These are phyloP conservation scores for Rhynchospora breviuscula DNA, from an alignment of 176 grass and related monocot species.

Conservation along the genomic window DNA sequence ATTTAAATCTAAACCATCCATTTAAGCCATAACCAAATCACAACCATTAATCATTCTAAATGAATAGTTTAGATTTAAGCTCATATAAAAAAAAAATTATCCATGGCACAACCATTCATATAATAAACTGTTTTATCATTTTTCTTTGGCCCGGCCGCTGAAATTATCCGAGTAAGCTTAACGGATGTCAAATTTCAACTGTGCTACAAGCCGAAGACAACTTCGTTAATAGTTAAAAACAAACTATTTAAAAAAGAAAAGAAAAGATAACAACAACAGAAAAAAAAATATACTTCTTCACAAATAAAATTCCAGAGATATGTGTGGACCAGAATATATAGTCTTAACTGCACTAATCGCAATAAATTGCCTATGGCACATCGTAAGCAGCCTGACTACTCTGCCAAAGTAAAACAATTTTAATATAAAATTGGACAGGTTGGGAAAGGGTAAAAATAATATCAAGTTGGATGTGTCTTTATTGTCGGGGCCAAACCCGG, in stretches of 20 bases:
- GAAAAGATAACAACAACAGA: not conserved
- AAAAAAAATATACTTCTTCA: too few relatives aligned
- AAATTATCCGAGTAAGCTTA: too few relatives aligned
- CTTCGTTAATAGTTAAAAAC: not conserved
- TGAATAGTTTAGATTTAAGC: too few relatives aligned
- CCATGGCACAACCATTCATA: too few relatives aligned
- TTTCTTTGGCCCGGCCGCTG: too few relatives aligned
- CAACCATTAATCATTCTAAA: too few relatives aligned
- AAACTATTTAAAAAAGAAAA: not conserved
- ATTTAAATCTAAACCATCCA: too few relatives aligned
- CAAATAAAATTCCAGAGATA: not conserved
- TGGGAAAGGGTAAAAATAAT: not conserved
- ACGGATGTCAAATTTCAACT: too few relatives aligned
- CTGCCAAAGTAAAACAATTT: not conserved
- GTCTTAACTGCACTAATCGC: not conserved
- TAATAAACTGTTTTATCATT: too few relatives aligned
- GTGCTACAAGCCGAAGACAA: too few relatives aligned
- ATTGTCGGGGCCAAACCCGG: slow-evolving; percentile 17
- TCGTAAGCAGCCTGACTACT: not conserved
- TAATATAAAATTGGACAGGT: not conserved
- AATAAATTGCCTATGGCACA: not conserved
- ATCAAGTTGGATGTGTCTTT: slow-evolving; percentile 36
- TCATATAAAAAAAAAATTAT: too few relatives aligned
- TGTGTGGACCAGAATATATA: slow-evolving; percentile 16
- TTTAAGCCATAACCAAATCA: too few relatives aligned